Percentiles rank a stretch among this genome's conserved stretches.
Evolutionary conservation across 257 asterid species (phyloP).

Genomic region (Euphrasia confusa): DNA sequence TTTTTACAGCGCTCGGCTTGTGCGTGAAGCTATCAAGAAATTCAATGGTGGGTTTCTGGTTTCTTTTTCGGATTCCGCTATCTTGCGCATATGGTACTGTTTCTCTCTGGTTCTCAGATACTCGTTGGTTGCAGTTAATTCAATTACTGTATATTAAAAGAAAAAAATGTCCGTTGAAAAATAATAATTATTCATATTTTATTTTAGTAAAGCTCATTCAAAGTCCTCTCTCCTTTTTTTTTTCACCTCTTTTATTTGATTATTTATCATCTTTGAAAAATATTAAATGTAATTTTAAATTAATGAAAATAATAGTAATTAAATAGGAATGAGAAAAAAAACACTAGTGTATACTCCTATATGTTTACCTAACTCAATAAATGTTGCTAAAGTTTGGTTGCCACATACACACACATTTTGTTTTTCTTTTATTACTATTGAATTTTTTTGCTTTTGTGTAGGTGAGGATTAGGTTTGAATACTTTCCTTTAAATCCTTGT

Average conservation of each 20-base stretch:
- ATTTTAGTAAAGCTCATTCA: neutral
- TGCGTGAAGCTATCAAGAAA: constrained; percentile 12
- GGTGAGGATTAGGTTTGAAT: constrained; percentile 45
- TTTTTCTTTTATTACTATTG: neutral
- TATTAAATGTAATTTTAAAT: too few species aligned
- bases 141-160: neutral
- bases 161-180: neutral
- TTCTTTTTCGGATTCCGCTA: neutral
- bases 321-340: too few species aligned
- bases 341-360: neutral
- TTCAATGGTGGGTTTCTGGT: constrained; percentile 8
- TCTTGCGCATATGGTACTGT: too few species aligned
- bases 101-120: too few species aligned
- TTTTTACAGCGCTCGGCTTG: constrained; percentile 18
- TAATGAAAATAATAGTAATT: neutral
- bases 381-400: neutral
- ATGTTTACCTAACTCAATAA: neutral
- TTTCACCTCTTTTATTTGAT: neutral
- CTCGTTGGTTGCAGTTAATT: neutral
- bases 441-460: neutral
- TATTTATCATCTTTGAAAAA: neutral
- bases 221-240: neutral
- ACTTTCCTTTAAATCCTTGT: constrained; percentile 21
- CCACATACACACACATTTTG: neutral
- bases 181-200: neutral